Conservation (phyloP, 768 basidiomycete species). For the Mycena pura region DNA sequence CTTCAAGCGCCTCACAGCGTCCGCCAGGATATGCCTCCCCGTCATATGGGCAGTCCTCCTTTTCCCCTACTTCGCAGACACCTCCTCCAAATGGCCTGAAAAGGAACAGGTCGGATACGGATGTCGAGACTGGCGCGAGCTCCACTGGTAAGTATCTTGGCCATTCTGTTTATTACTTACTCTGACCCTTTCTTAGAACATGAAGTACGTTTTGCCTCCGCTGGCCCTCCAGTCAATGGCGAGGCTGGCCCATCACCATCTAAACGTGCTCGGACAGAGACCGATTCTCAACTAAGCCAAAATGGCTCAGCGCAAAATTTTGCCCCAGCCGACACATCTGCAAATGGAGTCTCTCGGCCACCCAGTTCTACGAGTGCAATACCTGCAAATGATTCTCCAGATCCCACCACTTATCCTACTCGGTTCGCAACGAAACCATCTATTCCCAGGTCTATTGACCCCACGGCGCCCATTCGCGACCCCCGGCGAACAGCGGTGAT, state of each 20-base stretch:
- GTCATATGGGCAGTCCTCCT: conserved; percentile 58
- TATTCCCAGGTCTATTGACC: conserved; percentile 58
- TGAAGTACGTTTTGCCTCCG: conserved; percentile 58
- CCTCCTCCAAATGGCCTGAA: conserved; percentile 63
- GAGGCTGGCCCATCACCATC: conserved; percentile 72
- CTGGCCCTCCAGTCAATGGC: conserved; percentile 54
- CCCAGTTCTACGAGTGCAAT: conserved; percentile 55
- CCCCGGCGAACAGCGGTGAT: conserved; percentile 67
- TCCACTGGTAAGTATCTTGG: conserved; percentile 28
- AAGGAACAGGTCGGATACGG: conserved; percentile 71
- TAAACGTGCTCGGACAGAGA: conserved; percentile 75
- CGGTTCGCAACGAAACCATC: conserved; percentile 76
- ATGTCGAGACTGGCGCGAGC: conserved; percentile 51
- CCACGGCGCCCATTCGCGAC: conserved; percentile 57
- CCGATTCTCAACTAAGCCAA: conserved; percentile 43
- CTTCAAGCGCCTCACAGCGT: conserved; percentile 60
- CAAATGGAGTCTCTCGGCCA: conserved; percentile 56
- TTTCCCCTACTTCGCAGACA: conserved; percentile 52
- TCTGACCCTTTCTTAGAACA: conserved; percentile 46
- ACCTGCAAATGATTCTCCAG: conserved; percentile 44
- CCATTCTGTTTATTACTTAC: conserved; percentile 27
- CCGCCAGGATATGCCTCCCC: conserved; percentile 60
- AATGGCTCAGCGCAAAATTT: conserved; percentile 40
- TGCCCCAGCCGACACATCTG: conserved; percentile 37
- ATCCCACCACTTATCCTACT: conserved; percentile 52